Percentiles rank a stretch among this genome's conserved stretches.
phyloP scores from a whole-genome alignment of 148 eudicot species.

The Cornus controversa region DNA sequence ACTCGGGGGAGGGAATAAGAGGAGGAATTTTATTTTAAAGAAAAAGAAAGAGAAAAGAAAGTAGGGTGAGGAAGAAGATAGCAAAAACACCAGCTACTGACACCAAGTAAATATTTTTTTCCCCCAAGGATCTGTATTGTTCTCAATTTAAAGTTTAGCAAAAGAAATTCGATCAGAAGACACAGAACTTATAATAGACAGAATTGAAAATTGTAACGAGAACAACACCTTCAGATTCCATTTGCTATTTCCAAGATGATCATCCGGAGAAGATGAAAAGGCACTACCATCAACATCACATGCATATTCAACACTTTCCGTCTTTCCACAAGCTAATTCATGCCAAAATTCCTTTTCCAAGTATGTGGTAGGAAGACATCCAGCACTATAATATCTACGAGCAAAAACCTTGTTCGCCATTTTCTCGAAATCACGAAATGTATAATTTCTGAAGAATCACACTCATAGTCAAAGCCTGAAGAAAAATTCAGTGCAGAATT shows the following conservation, averaged over 20 bases:
- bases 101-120: no score
- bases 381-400: slow-evolving; percentile 82
- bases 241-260: slow-evolving; percentile 92
- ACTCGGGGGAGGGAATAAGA: no score
- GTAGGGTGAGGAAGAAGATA: no score
- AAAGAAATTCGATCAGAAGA: no score
- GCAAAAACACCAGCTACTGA: no score
- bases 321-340: slow-evolving; percentile 88
- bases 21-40: no score
- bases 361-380: slow-evolving; percentile 77
- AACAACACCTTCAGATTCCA: slow-evolving; percentile 89
- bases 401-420: slow-evolving; percentile 94
- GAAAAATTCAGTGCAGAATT: neutral
- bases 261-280: slow-evolving; percentile 82
- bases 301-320: slow-evolving; percentile 96
- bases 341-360: slow-evolving; percentile 99
- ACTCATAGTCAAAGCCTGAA: slow-evolving; percentile 23
- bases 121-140: no score
- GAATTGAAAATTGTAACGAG: slow-evolving; percentile 4
- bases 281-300: slow-evolving; percentile 99
- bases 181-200: no score
- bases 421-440: slow-evolving; percentile 95
- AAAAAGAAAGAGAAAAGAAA: no score
- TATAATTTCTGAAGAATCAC: slow-evolving; percentile 68
- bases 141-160: no score